Percentiles rank a stretch among this genome's conserved stretches.
Conservation (phyloP, 352 stramenopile species). For the Pythium insidiosum region DNA sequence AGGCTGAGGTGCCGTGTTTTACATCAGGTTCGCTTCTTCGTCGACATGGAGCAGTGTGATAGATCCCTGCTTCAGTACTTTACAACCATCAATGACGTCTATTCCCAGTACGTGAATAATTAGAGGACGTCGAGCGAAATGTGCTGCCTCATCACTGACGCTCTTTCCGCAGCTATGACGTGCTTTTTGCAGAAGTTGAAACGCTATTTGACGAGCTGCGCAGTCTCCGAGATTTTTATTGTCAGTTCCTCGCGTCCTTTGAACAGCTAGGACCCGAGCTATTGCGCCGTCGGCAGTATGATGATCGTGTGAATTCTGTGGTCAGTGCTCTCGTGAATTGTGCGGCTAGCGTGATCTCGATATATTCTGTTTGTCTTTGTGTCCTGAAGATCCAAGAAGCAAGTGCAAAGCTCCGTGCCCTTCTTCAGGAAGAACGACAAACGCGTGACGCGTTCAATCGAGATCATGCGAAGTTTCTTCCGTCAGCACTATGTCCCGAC, state of each 20-base stretch:
- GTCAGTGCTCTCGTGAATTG: conserved; percentile 27
- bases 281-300: conserved; percentile 40
- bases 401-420: conserved; percentile 28
- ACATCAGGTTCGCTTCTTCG: conserved; percentile 65
- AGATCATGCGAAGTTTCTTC: conserved; percentile 59
- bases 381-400: conserved; percentile 44
- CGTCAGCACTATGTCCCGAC: conserved; percentile 58
- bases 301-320: conserved; percentile 36
- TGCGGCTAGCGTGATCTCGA: neutral
- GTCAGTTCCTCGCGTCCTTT: conserved; percentile 69
- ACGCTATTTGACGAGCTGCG: conserved; percentile 71
- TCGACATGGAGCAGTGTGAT: conserved; percentile 87
- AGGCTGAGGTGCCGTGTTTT: no score
- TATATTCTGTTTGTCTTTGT: neutral
- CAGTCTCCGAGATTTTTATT: conserved; percentile 77
- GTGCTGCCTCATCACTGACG: neutral
- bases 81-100: conserved; percentile 79
- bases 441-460: conserved; percentile 36
- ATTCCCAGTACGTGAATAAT: conserved; percentile 42
- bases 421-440: conserved; percentile 41
- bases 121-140: no score
- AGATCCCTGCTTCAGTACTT: conserved; percentile 71
- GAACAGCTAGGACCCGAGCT: conserved; percentile 46
- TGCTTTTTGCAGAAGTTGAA: conserved; percentile 54
- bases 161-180: conserved; percentile 36